phyloP scores from a whole-genome alignment of 139 green algal species.

The Chlorella vulgaris region DNA sequence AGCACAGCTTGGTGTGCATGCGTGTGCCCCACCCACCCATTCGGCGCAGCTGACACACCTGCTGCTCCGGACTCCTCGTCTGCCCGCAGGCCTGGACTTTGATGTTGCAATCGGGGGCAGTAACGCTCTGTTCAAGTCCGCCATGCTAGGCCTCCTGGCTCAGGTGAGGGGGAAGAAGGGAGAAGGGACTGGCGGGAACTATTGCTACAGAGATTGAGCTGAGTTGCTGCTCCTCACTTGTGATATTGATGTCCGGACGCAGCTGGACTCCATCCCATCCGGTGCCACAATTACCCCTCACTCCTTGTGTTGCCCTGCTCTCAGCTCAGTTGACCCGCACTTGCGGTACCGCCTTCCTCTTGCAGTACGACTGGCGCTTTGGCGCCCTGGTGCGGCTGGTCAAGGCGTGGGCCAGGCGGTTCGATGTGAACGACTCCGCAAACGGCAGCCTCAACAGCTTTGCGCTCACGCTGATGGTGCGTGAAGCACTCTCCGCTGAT shows the following conservation, averaged over 20 bases:
- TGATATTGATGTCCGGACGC: constrained; percentile 2
- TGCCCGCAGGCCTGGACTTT: constrained; percentile 48
- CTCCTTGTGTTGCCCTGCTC: background rate
- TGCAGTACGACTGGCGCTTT: constrained; percentile 47
- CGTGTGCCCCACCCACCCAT: no score
- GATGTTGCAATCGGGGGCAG: constrained; percentile 58
- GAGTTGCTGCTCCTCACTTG: no score
- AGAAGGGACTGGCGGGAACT: no score
- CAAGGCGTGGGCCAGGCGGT: constrained; percentile 78
- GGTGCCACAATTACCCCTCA: background rate
- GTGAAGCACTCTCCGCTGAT: background rate
- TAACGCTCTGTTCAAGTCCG: constrained; percentile 37
- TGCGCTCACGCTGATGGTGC: constrained; percentile 71
- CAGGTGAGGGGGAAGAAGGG: background rate
- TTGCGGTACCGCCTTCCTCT: background rate
- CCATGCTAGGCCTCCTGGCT: constrained; percentile 36
- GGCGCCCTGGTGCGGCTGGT: constrained; percentile 62
- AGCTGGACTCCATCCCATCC: no score
- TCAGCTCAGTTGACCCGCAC: no score
- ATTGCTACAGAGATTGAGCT: no score
- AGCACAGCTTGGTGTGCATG: no score
- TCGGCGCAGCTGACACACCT: no score
- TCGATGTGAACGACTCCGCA: constrained; percentile 75
- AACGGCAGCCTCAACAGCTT: constrained; percentile 83
- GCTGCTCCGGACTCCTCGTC: background rate